Percentiles rank a stretch among this genome's conserved stretches.
These are phyloP conservation scores for Botrytis paeoniae DNA, from an alignment of 2,329 filamentous ascomycete genomes.

Conservation along the genomic window DNA sequence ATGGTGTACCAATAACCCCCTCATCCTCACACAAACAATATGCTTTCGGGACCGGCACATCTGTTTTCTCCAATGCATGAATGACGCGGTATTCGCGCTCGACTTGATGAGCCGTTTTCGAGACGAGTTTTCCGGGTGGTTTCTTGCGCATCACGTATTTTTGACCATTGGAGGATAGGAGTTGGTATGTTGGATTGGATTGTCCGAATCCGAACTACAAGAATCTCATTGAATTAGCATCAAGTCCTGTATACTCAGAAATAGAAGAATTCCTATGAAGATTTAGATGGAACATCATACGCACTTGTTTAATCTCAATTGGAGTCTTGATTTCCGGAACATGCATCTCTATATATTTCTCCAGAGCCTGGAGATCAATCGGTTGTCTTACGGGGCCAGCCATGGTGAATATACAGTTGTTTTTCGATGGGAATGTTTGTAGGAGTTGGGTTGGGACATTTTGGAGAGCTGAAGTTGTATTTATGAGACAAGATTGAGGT, in stretches of 20 bases:
- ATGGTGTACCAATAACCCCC: conserved; percentile 78
- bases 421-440: background rate
- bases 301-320: conserved; percentile 85
- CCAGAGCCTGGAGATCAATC: conserved; percentile 77
- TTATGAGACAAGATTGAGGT: conserved; percentile 2
- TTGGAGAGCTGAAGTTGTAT: background rate
- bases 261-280: background rate
- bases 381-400: conserved; percentile 86
- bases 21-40: conserved; percentile 84
- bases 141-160: conserved; percentile 95
- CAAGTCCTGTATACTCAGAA: too few species aligned
- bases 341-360: conserved; percentile 71
- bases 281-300: background rate
- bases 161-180: conserved; percentile 66
- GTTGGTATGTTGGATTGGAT: conserved; percentile 94
- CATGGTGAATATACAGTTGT: conserved; percentile 49
- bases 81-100: conserved; percentile 94
- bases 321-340: conserved; percentile 84
- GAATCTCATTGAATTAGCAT: background rate
- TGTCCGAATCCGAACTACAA: conserved; percentile 93
- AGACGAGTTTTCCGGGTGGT: conserved; percentile 89
- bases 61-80: conserved; percentile 72
- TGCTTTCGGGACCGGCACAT: conserved; percentile 81
- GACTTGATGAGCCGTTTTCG: conserved; percentile 91
- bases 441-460: background rate